Conservation (phyloP, 352 stramenopile genomes). For the Phytophthora pini region DNA sequence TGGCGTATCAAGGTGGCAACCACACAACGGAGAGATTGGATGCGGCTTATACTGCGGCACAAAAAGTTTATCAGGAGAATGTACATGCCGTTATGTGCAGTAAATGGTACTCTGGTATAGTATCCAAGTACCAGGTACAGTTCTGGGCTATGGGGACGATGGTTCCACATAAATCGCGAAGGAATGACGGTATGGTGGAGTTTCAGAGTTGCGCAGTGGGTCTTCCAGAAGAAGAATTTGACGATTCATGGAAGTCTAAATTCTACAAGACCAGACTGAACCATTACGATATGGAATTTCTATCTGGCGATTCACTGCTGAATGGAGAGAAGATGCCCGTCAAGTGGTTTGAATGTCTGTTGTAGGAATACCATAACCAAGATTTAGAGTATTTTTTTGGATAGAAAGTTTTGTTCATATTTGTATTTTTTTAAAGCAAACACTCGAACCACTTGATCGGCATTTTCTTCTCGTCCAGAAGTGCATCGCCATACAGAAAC, state of each 20-base stretch:
- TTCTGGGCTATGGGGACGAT: slow-evolving; percentile 19
- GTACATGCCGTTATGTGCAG: slow-evolving; percentile 44
- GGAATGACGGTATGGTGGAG: slow-evolving; percentile 47
- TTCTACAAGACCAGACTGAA: slow-evolving; percentile 50
- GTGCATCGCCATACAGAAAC: slow-evolving; percentile 51
- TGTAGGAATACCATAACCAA: slow-evolving; percentile 9
- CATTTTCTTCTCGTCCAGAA: slow-evolving; percentile 48
- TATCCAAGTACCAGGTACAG: slow-evolving; percentile 29
- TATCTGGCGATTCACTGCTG: slow-evolving; percentile 40
- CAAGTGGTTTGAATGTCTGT: slow-evolving; percentile 50
- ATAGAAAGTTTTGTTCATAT: not conserved
- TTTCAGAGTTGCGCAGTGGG: slow-evolving; percentile 43
- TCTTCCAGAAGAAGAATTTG: slow-evolving; percentile 30
- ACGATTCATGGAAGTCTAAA: slow-evolving; percentile 17
- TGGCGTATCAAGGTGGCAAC: slow-evolving; percentile 35
- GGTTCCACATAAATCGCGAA: slow-evolving; percentile 24
- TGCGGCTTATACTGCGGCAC: slow-evolving; percentile 30
- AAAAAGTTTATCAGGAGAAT: slow-evolving; percentile 32
- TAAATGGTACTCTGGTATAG: slow-evolving; percentile 36
- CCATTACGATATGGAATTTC: slow-evolving; percentile 51
- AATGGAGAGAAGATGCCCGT: slow-evolving; percentile 37
- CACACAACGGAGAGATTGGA: slow-evolving; percentile 16
- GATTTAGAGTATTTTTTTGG: not conserved
- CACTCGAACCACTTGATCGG: slow-evolving; percentile 63
- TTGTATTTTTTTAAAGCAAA: slow-evolving; percentile 34